Evolutionary conservation across 805 yeast genomes (phyloP).

Genomic region (Schwanniomyces occidentalis): DNA sequence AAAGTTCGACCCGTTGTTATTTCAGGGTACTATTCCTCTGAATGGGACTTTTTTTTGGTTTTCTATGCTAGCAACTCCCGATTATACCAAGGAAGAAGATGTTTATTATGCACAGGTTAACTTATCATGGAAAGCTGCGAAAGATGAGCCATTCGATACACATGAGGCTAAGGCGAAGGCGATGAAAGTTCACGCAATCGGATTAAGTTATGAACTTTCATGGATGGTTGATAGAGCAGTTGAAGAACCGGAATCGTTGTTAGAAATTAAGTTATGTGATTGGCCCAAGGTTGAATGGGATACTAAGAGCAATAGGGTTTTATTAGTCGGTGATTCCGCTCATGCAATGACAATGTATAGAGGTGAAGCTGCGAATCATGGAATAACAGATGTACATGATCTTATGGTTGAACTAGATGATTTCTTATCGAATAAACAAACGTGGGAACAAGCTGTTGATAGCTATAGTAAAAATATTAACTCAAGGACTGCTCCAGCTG

Average conservation of each 20-base stretch:
- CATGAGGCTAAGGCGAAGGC: conserved; percentile 16
- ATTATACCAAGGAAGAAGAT: conserved; percentile 12
- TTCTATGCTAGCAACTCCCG: conserved; percentile 22
- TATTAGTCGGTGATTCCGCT: conserved; percentile 20
- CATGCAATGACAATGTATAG: conserved; percentile 23
- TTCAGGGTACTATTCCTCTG: conserved; percentile 28
- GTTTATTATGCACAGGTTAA: conserved; percentile 18
- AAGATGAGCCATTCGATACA: conserved; percentile 15
- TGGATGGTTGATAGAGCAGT: conserved; percentile 15
- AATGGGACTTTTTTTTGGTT: conserved; percentile 27
- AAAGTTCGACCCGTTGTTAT: conserved; percentile 25
- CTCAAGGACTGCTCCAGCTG: conserved; percentile 17
- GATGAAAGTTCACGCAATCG: conserved; percentile 13
- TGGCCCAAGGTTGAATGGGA: conserved; percentile 19
- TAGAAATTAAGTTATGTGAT: conserved; percentile 16
- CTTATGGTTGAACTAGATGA: conserved; percentile 12
- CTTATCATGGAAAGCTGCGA: conserved; percentile 15
- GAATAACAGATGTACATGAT: conserved; percentile 16
- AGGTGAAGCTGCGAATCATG: conserved; percentile 21
- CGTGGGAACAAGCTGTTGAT: conserved; percentile 13
- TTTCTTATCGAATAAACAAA: conserved; percentile 4
- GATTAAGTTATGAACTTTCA: conserved; percentile 13
- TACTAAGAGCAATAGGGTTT: conserved; percentile 7
- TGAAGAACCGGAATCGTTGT: conserved; percentile 9
- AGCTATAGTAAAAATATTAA: conserved; percentile 12